phyloP scores from a whole-genome alignment of 106 monocot genomes.

The Dendrobium catenatum region DNA sequence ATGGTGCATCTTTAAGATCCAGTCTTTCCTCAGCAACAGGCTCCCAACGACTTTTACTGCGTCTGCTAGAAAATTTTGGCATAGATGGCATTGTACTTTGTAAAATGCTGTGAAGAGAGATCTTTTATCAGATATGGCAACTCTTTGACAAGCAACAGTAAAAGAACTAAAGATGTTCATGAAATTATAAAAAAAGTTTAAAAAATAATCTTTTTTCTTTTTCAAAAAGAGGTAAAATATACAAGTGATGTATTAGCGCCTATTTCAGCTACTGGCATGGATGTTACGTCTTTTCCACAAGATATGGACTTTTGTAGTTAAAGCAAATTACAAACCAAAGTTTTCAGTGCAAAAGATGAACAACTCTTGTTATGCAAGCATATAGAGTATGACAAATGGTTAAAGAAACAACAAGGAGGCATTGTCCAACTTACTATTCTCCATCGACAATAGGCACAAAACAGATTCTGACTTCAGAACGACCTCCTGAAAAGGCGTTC shows the following conservation, averaged over 20 bases:
- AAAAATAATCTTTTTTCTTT: neutral
- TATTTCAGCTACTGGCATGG: neutral
- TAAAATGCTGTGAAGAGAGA: conserved; percentile 22
- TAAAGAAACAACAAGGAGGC: neutral
- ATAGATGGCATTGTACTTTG: conserved; percentile 25
- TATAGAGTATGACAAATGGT: neutral
- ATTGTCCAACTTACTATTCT: neutral
- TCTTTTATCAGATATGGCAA: neutral
- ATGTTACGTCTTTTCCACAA: neutral
- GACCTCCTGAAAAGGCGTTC: neutral
- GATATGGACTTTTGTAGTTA: neutral
- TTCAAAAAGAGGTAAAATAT: neutral
- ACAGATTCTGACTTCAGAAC: neutral
- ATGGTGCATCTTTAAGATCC: conserved; percentile 25
- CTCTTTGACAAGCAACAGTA: neutral
- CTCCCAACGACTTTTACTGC: conserved; percentile 94
- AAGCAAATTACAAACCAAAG: neutral
- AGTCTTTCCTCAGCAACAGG: conserved; percentile 66
- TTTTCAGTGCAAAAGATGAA: neutral
- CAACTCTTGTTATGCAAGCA: neutral
- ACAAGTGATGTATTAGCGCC: neutral
- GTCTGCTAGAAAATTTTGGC: conserved; percentile 40
- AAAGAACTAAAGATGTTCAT: neutral
- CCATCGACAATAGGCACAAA: neutral
- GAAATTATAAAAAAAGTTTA: neutral